Evolutionary conservation across 768 basidiomycete genomes (phyloP).

Genomic region (Pulveroboletus sp.): DNA sequence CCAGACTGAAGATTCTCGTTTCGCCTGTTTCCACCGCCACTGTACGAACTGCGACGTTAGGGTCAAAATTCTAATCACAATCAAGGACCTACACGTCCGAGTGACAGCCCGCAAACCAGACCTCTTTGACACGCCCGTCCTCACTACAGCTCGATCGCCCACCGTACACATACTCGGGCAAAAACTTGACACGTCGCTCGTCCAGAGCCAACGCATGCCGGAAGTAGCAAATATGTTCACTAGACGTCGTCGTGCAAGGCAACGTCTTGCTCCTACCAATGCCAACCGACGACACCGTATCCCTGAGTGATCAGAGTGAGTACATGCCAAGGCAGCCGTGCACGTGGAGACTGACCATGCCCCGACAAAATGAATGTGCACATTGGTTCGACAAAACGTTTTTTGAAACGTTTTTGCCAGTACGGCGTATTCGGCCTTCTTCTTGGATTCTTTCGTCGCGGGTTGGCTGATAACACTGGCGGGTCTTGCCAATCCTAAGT

Average conservation of each 20-base stretch:
- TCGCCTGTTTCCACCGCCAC: conserved; percentile 28
- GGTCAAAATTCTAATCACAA: neutral
- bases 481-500: conserved; percentile 7
- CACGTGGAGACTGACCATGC: conserved; percentile 34
- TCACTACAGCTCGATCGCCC: conserved; percentile 12
- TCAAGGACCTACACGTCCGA: conserved; percentile 35
- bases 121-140: conserved; percentile 35
- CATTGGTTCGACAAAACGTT: conserved; percentile 34
- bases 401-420: conserved; percentile 30
- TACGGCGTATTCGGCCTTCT: conserved; percentile 16
- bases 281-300: conserved; percentile 47
- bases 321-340: neutral
- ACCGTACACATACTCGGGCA: conserved; percentile 41
- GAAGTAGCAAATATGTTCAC: conserved; percentile 39
- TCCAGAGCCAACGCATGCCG: conserved; percentile 48
- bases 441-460: conserved; percentile 5
- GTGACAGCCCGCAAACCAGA: conserved; percentile 43
- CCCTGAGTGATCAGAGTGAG: conserved; percentile 28
- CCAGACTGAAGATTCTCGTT: conserved; percentile 29
- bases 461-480: conserved; percentile 10
- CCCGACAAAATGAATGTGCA: conserved; percentile 44
- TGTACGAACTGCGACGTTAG: conserved; percentile 8
- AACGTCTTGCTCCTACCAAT: conserved; percentile 29
- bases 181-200: conserved; percentile 46
- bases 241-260: conserved; percentile 30